Percentiles rank a stretch among this genome's conserved stretches.
Evolutionary conservation across 352 stramenopile genomes (phyloP).

Genomic region (Phytophthora podocarpi): DNA sequence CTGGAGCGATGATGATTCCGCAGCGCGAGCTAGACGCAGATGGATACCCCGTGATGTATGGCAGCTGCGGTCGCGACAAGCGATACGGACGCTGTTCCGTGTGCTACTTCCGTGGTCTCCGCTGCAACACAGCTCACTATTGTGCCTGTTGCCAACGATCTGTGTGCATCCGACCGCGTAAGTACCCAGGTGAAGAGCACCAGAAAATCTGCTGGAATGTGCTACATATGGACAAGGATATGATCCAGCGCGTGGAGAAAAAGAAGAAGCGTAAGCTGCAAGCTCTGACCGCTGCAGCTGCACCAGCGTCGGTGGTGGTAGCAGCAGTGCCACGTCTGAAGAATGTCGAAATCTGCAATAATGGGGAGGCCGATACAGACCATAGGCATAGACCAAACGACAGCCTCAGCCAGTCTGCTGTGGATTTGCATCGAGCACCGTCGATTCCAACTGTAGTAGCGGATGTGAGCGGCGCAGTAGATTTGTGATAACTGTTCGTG

Average conservation of each 20-base stretch:
- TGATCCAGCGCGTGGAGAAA: slow-evolving; percentile 76
- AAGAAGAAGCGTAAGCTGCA: slow-evolving; percentile 66
- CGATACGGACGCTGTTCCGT: slow-evolving; percentile 74
- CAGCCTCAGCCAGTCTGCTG: slow-evolving; percentile 6
- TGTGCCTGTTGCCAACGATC: slow-evolving; percentile 71
- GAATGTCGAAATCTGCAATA: slow-evolving; percentile 5
- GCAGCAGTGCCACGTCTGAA: slow-evolving; percentile 6
- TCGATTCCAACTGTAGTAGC: slow-evolving; percentile 34
- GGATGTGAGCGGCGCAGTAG: slow-evolving; percentile 37
- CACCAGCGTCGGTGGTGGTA: neutral
- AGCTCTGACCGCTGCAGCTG: slow-evolving; percentile 6
- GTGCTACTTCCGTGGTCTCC: slow-evolving; percentile 73
- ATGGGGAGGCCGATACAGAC: neutral
- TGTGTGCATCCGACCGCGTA: slow-evolving; percentile 73
- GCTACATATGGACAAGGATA: slow-evolving; percentile 78
- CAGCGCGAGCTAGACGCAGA: slow-evolving; percentile 45
- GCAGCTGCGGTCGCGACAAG: slow-evolving; percentile 72
- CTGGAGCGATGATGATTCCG: neutral
- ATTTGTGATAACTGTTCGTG: slow-evolving; percentile 23
- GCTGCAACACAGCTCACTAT: slow-evolving; percentile 73
- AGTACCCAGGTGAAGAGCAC: slow-evolving; percentile 68
- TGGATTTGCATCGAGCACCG: slow-evolving; percentile 23
- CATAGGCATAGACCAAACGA: slow-evolving; percentile 18
- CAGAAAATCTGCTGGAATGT: slow-evolving; percentile 86
- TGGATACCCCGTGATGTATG: slow-evolving; percentile 57